Evolutionary conservation across 2,329 filamentous ascomycete species (phyloP), one percentile per base, ranked within the genome.

Genomic region (Phialocephala sp.): DNA sequence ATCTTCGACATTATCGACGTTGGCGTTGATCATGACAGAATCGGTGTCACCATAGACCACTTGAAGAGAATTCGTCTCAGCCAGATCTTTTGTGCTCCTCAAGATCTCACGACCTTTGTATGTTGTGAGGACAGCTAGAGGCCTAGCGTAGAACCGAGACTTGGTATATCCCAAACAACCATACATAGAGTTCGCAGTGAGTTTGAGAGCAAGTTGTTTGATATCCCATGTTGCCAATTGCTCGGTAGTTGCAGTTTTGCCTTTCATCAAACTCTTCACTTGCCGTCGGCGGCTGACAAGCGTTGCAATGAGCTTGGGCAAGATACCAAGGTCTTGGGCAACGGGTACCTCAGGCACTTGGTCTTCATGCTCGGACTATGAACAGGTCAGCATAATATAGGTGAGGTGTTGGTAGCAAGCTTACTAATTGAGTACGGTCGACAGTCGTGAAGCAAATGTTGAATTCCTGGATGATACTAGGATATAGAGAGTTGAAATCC

Each of bases 401-500:
- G 14, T 18, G 27, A 27, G 20, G 20, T 35, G 12, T 27, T 22
- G 14, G 2, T 8, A 18, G 18, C 14, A 18, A 27, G 79, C 88
- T 82, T 85, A 93, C 91, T 72, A 90, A 80, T 67, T 86, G 82
- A 47, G 86, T 83, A 72, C 95, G 86, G 68, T 98, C 92, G 8
- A 99, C 93, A 0, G 96, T 99, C 1, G 95, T 99, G 80, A 99
- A 99, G 82, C 96, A 99, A 72, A 99, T 99, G 79, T 99, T 99
- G 82, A 89, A 99, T 84, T 99, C 96, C 76, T 99, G 96, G 68
- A 99, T 99, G 75, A 99, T 98, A 97, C 98, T 97, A 37, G 95
- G 95, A 75, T 99, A 99, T 68, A 99, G 84, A 73, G 94, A 97
- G 85, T 99, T 99, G 84, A 99, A 99, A 83, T 99, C 95, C 96